Evolutionary conservation across 1,284 basidiomycete genomes (phyloP).

Genomic region (Fomitopsis schrenkii): DNA sequence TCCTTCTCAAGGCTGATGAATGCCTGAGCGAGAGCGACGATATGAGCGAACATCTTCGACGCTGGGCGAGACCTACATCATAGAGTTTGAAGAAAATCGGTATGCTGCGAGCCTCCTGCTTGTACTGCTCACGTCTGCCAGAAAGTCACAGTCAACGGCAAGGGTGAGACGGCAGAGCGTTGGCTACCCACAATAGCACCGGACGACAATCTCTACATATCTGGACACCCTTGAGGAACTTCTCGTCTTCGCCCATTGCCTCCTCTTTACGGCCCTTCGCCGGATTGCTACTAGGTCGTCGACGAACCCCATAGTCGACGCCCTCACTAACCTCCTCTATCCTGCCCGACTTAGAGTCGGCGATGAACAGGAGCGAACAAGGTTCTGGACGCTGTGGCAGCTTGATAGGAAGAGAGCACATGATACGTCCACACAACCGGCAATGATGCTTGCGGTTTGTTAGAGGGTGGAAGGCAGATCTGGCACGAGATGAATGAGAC

Average conservation of each 20-base stretch:
- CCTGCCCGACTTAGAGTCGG: slow-evolving; percentile 66
- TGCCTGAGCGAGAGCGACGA: slow-evolving; percentile 34
- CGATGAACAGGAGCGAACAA: slow-evolving; percentile 79
- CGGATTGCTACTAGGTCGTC: slow-evolving; percentile 28
- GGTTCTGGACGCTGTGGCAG: slow-evolving; percentile 61
- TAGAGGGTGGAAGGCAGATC: slow-evolving; percentile 82
- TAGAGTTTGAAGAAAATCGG: slow-evolving; percentile 72
- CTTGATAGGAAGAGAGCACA: slow-evolving; percentile 87
- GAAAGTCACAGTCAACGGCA: background rate
- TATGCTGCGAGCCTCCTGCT: slow-evolving; percentile 58
- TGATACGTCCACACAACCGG: slow-evolving; percentile 87
- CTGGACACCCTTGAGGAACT: slow-evolving; percentile 78
- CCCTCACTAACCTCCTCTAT: slow-evolving; percentile 87
- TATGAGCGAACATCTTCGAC: background rate
- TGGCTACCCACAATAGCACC: slow-evolving; percentile 62
- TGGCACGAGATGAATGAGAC: background rate
- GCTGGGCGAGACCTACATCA: slow-evolving; percentile 40
- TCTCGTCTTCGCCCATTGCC: slow-evolving; percentile 60
- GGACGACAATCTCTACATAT: slow-evolving; percentile 82
- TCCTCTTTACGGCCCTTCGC: slow-evolving; percentile 36
- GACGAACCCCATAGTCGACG: slow-evolving; percentile 78
- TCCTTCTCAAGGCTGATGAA: slow-evolving; percentile 78
- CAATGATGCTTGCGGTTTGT: slow-evolving; percentile 97
- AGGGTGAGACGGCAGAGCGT: background rate
- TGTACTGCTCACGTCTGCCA: slow-evolving; percentile 74